Evolutionary conservation across 768 basidiomycete genomes (phyloP), one percentile per base, ranked within the genome.

Genomic region (Pholiota microspora): DNA sequence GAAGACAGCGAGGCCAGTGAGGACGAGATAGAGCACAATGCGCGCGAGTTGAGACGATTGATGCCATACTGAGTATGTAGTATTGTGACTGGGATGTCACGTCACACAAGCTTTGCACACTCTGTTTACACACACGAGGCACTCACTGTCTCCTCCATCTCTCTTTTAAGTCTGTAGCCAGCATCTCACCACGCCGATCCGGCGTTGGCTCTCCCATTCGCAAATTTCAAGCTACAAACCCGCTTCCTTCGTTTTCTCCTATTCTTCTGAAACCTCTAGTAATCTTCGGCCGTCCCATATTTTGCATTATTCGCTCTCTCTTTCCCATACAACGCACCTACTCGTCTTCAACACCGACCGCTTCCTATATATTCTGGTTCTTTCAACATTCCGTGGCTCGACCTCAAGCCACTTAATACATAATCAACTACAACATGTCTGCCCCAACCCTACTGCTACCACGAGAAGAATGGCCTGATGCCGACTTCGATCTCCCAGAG

Each of bases 401-500:
- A 13, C 36, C n/a, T n/a, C n/a, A n/a, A n/a, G 21, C 42, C n/a
- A 36, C 9, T 27, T 24, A 46, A 16, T 29, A 28, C 47, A 54
- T 31, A 58, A 60, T 58, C 60, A 57, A 61, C 54, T 44, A 29
- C 45, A 55, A 54, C 51, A 89, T 89, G 87, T 82, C 81, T 32
- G 81, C 85, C 4, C 86, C 84, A 10, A 72, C 80, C 44, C 73
- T 78, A 58, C 70, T 74, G 36, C 64, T 77, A 34, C 69, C 78
- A 52, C 80, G 81, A 58, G 90, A 93, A 71, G 89, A 92, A 74
- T 93, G 91, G 90, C 79, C 82, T 40, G 91, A 93, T 69, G 87
- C 88, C 57, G 91, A 93, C 71, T 92, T 93, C 66, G 91, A 92
- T 67, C 74, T 93, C 18, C 85, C 88, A 51, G 91, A 93, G 45